These are phyloP conservation scores for Willaertia magna DNA, from an alignment of 208 protist species.

Conservation along the genomic window DNA sequence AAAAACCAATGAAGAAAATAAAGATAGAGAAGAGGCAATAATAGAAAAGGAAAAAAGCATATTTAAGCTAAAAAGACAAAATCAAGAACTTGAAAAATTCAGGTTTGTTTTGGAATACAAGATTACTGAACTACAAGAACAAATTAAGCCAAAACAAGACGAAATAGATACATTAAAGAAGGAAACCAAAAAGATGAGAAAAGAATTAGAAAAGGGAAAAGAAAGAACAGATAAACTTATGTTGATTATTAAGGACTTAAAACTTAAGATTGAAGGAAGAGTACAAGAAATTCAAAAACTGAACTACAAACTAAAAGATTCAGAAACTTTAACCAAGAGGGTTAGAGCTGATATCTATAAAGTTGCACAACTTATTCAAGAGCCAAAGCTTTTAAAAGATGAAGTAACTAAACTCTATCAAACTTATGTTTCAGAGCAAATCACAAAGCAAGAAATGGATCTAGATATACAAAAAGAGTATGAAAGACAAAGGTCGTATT, in stretches of 20 bases:
- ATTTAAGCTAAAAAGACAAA: conserved; percentile 90
- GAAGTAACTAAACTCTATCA: conserved; percentile 74
- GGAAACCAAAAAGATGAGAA: conserved; percentile 83
- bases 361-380: conserved; percentile 65
- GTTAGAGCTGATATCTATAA: conserved; percentile 69
- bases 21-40: conserved; percentile 82
- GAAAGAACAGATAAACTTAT: conserved; percentile 76
- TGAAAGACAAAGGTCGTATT: conserved; percentile 79
- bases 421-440: conserved; percentile 51
- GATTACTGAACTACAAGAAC: conserved; percentile 89
- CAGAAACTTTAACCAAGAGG: conserved; percentile 62
- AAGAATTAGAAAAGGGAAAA: conserved; percentile 73
- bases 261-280: conserved; percentile 78
- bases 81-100: conserved; percentile 95
- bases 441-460: conserved; percentile 39
- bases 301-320: conserved; percentile 43
- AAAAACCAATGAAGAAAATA: conserved; percentile 56
- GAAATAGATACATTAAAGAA: conserved; percentile 77
- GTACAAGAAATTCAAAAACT: conserved; percentile 71
- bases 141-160: conserved; percentile 89
- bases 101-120: conserved; percentile 97
- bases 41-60: conserved; percentile 90
- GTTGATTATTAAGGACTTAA: conserved; percentile 70
- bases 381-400: conserved; percentile 71
- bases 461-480: conserved; percentile 81